A percentile compares a stretch with the other conserved stretches of the same genome.
phyloP scores from a whole-genome alignment of 208 protist genomes.

The Crithidia bombi region DNA sequence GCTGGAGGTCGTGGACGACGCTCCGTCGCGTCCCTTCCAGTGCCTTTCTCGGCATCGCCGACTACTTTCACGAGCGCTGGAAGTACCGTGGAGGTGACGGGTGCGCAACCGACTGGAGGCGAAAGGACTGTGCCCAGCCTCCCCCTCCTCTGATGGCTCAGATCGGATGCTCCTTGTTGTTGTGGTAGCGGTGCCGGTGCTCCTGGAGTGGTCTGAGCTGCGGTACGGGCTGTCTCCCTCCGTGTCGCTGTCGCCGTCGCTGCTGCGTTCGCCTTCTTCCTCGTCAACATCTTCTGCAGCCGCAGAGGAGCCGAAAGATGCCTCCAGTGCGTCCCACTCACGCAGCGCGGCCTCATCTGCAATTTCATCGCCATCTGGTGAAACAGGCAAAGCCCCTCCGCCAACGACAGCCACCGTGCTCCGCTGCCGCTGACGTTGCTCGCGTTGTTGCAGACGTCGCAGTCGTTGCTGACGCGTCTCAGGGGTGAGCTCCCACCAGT shows the following conservation, averaged over 20 bases:
- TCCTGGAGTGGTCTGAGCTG: not conserved
- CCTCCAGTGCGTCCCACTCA: constrained; percentile 38
- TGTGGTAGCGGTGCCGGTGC: not conserved
- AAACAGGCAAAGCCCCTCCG: not conserved
- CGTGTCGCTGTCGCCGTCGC: not conserved
- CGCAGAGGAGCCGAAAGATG: constrained; percentile 24
- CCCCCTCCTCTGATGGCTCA: not conserved
- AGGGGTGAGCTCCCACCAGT: constrained; percentile 73
- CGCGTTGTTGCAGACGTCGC: constrained; percentile 36
- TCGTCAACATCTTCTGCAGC: not conserved
- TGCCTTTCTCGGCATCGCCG: not conserved
- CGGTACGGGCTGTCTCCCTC: not conserved
- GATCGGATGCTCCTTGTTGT: not conserved
- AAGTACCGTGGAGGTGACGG: not conserved
- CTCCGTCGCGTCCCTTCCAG: not conserved
- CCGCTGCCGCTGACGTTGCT: constrained; percentile 29
- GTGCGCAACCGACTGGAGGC: constrained; percentile 5
- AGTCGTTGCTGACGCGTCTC: constrained; percentile 59
- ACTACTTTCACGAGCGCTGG: not conserved
- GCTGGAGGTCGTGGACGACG: constrained; percentile 7
- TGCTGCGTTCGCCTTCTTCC: not conserved
- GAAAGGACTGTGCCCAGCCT: not conserved
- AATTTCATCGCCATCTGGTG: constrained; percentile 27
- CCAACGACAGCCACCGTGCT: not conserved
- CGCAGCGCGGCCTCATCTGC: constrained; percentile 34